Evolutionary conservation across 2,329 filamentous ascomycete genomes (phyloP), one percentile per base, ranked within the genome.

Genomic region (Diplocarpon rosae): DNA sequence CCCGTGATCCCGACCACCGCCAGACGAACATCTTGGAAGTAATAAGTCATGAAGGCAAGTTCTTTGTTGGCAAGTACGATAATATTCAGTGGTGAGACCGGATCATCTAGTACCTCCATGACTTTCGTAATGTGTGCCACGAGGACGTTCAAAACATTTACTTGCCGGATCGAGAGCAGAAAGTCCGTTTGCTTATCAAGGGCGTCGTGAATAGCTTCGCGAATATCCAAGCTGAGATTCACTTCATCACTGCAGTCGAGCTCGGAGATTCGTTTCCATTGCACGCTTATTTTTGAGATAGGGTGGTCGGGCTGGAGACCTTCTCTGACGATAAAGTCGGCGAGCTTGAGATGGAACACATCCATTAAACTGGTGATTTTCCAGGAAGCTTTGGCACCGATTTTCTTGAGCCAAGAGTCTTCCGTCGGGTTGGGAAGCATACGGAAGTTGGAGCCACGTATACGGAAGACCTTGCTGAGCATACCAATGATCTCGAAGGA

Each of bases 401-500:
- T 42, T 13, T 52, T 55, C 36, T 60, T 72, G 46, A 75, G 67
- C 73, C 73, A 78, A n/a, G 59, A 61, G 42, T 72, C 70, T 1
- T 66, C 63, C 0, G 74, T 78, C 0, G 75, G 75, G 48, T 78
- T 78, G 0, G 75, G 75, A 1, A 78, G 63, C 57, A 70, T 69
- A 1, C 71, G 71, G 49, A 72, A 78, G 45, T 63, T 65, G 39
- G 65, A 74, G 37, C 69, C 59, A 5, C 63, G 62, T 16, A 75
- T 69, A 42, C 75, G 70, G 16, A 76, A 62, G 0, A 66, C 67
- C 20, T 66, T 65, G 36, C 68, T 66, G 1, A 78, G 59, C 74
- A 78, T 78, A n/a, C 73, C 75, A 2, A 76, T 56, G 0, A 78
- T 65, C 53, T 78, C 75, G 40, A 78, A 78, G 0, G 71, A 67